Conservation (phyloP, 441 rosid genomes). For the Adansonia rubrostipa region DNA sequence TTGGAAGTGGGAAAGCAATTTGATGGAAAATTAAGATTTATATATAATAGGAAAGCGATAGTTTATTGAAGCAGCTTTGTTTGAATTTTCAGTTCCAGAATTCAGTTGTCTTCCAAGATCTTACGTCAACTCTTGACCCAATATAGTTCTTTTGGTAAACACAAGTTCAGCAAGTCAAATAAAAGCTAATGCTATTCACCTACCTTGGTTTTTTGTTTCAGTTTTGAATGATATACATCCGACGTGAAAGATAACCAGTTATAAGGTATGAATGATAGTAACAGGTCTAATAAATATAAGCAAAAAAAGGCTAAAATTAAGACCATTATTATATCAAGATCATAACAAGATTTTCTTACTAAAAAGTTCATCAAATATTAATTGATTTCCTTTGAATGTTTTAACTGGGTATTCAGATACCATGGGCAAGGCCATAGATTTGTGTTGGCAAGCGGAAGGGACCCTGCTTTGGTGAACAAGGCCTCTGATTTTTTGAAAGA, state of each 20-base stretch:
- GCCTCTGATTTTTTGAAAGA: constrained; percentile 72
- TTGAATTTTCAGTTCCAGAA: neutral
- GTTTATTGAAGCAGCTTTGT: too few species aligned
- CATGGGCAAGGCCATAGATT: constrained; percentile 83
- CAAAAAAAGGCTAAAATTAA: neutral
- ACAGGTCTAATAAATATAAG: neutral
- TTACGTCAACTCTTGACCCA: neutral
- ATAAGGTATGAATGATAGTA: neutral
- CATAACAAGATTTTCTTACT: neutral
- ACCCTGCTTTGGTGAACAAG: constrained; percentile 84
- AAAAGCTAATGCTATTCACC: neutral
- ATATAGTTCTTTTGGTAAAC: neutral
- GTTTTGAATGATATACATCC: neutral
- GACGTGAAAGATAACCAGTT: neutral
- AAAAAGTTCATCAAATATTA: neutral
- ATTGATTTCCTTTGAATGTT: neutral
- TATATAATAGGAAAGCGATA: neutral
- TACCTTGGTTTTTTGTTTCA: neutral
- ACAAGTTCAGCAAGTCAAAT: neutral
- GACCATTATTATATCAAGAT: neutral
- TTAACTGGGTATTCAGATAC: constrained; percentile 44
- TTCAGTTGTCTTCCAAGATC: neutral
- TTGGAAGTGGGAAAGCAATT: neutral
- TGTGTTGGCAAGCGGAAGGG: constrained; percentile 72
- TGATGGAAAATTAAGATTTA: neutral